A percentile compares a stretch with the other conserved stretches of the same genome.
phyloP scores from a whole-genome alignment of 1,139 yeast species.

The Candida sanyaensis region DNA sequence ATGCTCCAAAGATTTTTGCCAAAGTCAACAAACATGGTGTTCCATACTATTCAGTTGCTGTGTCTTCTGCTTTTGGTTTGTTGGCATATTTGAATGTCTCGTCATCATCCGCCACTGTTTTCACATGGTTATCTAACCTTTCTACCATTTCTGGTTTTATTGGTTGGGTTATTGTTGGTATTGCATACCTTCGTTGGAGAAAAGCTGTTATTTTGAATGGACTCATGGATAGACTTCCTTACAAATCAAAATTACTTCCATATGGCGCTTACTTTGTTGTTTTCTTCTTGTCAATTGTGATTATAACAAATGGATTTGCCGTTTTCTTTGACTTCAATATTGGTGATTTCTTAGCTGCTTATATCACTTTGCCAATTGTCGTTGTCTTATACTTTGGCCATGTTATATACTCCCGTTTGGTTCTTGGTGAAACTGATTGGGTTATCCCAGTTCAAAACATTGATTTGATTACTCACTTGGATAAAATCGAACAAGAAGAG shows the following conservation, averaged over 20 bases:
- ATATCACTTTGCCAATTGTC: slow-evolving; percentile 60
- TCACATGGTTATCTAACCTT: slow-evolving; percentile 68
- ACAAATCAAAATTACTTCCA: slow-evolving; percentile 50
- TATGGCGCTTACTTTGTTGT: slow-evolving; percentile 54
- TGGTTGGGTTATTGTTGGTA: slow-evolving; percentile 59
- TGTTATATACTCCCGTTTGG: slow-evolving; percentile 26
- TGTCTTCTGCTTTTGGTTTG: slow-evolving; percentile 34
- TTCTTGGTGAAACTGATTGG: slow-evolving; percentile 18
- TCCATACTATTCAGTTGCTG: slow-evolving; percentile 52
- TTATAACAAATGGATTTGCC: slow-evolving; percentile 61
- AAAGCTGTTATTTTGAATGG: slow-evolving; percentile 47
- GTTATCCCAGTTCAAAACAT: slow-evolving; percentile 28
- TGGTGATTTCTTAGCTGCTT: slow-evolving; percentile 60
- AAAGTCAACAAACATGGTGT: slow-evolving; percentile 66
- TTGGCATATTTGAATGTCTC: slow-evolving; percentile 66
- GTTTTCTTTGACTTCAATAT: slow-evolving; percentile 55
- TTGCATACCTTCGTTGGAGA: slow-evolving; percentile 55
- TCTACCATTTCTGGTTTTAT: slow-evolving; percentile 71
- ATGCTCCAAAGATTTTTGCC: slow-evolving; percentile 59
- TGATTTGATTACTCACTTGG: slow-evolving; percentile 47
- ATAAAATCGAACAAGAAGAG: slow-evolving; percentile 42
- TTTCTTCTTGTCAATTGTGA: slow-evolving; percentile 41
- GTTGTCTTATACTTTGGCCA: slow-evolving; percentile 47
- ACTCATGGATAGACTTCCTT: slow-evolving; percentile 49
- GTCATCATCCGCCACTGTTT: slow-evolving; percentile 54